phyloP scores from a whole-genome alignment of 2,329 filamentous ascomycete genomes.

The Penicillium sp. region DNA sequence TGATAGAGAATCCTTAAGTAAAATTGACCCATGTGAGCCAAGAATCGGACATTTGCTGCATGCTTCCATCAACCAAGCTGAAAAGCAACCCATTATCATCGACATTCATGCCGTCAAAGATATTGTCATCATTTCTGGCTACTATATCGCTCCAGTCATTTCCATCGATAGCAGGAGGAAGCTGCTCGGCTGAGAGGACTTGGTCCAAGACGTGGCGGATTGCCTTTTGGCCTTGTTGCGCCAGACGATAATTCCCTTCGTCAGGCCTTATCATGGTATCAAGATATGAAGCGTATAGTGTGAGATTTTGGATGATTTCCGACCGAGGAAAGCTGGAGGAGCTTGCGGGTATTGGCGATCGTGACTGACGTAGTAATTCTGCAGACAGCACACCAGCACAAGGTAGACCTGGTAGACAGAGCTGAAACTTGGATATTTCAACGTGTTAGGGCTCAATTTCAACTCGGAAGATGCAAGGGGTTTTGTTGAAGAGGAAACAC shows the following conservation, averaged over 20 bases:
- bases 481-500: background rate
- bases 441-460: background rate
- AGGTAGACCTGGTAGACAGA: slow-evolving; percentile 27
- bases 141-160: background rate
- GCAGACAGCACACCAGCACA: slow-evolving; percentile 30
- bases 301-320: slow-evolving; percentile 31
- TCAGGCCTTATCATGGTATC: slow-evolving; percentile 21
- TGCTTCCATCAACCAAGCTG: slow-evolving; percentile 6
- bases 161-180: background rate
- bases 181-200: slow-evolving; percentile 9
- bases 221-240: slow-evolving; percentile 23
- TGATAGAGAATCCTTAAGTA: background rate
- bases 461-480: background rate
- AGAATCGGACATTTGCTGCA: slow-evolving; percentile 6
- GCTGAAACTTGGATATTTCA: background rate
- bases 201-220: slow-evolving; percentile 27
- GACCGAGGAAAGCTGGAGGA: slow-evolving; percentile 21
- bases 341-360: background rate
- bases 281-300: slow-evolving; percentile 27
- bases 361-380: slow-evolving; percentile 27
- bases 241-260: slow-evolving; percentile 27
- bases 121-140: background rate
- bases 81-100: slow-evolving; percentile 8
- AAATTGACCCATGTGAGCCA: slow-evolving; percentile 11
- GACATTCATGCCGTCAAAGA: background rate